phyloP scores from a whole-genome alignment of 1,139 yeast genomes.

The Magnusiomyces suaveolens region DNA sequence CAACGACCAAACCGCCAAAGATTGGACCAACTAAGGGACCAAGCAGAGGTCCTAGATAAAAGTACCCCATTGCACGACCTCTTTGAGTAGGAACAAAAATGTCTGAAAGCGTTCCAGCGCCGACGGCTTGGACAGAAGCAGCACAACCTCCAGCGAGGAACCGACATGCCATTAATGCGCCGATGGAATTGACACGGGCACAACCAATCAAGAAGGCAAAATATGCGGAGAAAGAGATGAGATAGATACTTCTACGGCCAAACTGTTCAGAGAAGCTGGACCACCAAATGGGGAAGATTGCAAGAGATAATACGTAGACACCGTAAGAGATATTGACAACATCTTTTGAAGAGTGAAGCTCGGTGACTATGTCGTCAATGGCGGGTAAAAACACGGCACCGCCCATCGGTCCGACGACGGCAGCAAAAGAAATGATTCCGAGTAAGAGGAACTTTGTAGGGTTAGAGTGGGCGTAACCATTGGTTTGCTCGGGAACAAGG shows the following conservation, averaged over 20 bases:
- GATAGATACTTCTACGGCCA: conserved; percentile 68
- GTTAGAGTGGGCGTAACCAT: conserved; percentile 55
- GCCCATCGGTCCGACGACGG: conserved; percentile 86
- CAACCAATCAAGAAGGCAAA: conserved; percentile 64
- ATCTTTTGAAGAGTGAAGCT: conserved; percentile 47
- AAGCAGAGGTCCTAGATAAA: conserved; percentile 69
- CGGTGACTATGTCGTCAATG: conserved; percentile 43
- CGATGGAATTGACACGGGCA: conserved; percentile 54
- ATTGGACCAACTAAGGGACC: conserved; percentile 80
- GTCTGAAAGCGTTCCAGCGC: conserved; percentile 83
- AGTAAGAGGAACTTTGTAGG: conserved; percentile 35
- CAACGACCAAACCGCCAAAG: conserved; percentile 65
- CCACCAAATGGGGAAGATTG: conserved; percentile 87
- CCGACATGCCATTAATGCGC: conserved; percentile 56
- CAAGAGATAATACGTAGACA: conserved; percentile 60
- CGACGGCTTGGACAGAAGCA: conserved; percentile 81
- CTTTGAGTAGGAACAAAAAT: conserved; percentile 57
- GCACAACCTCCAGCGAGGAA: conserved; percentile 71
- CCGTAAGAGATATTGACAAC: conserved; percentile 75
- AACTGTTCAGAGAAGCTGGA: conserved; percentile 58
- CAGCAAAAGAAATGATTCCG: conserved; percentile 62
- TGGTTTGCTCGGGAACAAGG: conserved; percentile 60
- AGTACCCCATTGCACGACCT: conserved; percentile 74
- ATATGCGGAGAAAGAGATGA: conserved; percentile 55
- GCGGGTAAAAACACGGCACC: conserved; percentile 79